Conservation (phyloP, 139 green algal species). For the Chlamydomonas asymmetrica region DNA sequence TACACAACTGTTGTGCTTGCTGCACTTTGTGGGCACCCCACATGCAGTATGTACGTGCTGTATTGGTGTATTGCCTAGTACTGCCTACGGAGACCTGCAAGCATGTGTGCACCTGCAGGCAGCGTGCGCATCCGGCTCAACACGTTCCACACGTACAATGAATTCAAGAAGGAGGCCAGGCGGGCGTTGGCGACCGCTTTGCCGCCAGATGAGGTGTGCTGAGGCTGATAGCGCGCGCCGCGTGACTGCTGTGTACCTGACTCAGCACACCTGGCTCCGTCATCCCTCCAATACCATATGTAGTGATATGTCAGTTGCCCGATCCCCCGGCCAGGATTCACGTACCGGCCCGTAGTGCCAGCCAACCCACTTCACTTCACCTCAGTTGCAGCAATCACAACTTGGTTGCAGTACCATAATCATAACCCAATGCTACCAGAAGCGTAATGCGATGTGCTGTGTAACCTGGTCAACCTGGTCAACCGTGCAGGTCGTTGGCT, state of each 20-base stretch:
- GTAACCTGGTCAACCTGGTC: neutral
- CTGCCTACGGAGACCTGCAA: too few relatives aligned
- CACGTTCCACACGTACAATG: slow-evolving; percentile 11
- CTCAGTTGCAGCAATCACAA: neutral
- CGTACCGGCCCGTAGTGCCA: neutral
- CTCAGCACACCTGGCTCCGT: neutral
- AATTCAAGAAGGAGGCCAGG: slow-evolving; percentile 41
- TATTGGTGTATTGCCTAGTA: too few relatives aligned
- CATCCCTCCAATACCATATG: neutral
- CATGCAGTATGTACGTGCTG: too few relatives aligned
- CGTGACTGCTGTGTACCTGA: neutral
- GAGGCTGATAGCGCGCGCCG: neutral
- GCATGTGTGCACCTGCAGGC: neutral
- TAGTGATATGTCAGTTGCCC: neutral
- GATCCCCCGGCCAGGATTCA: neutral
- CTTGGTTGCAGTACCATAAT: neutral
- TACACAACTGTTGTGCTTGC: neutral
- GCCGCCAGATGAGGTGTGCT: slow-evolving; percentile 41
- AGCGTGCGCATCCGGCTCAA: slow-evolving; percentile 23
- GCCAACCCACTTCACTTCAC: neutral
- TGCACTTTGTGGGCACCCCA: too few relatives aligned
- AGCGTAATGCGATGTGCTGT: too few relatives aligned
- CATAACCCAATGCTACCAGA: too few relatives aligned
- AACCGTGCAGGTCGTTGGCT: slow-evolving; percentile 11
- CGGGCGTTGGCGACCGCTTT: slow-evolving; percentile 28